Evolutionary conservation across 805 yeast genomes (phyloP), one percentile per base, ranked within the genome.

Genomic region (Zygoascus bituminiphila): DNA sequence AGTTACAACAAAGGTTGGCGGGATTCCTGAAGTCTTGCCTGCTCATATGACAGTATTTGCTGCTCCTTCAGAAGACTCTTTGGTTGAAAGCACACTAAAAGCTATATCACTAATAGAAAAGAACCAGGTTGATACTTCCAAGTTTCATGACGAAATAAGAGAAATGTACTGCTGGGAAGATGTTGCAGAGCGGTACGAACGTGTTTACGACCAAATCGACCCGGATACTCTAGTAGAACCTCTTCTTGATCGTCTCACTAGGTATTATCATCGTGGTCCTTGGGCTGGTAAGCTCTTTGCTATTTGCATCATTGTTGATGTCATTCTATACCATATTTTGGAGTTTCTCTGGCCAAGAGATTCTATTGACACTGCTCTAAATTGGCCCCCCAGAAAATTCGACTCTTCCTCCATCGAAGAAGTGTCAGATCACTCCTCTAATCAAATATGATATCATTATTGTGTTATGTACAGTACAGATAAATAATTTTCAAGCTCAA

Each of bases 11-110:
- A 79, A 81, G 50, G 98, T 93, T 0, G 99, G 99, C 10, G 99
- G 98, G 4, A 89, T 93, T 36, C 97, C 97, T 0, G 99, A 93
- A 61, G 98, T 93, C 3, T 66, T 93, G 35, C 99, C 98, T 0
- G 74, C 75, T 21, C 85, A 88, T 58, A 93, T 93, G 98, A 88
- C 95, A 1, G 83, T 84, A 1, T 93, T 85, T 65, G 89, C 98
- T 0, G 75, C 81, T 14, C 95, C 97, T 0, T 85, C 91, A 2
- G 96, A 86, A 45, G 86, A 85, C 50, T 81, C 93, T 1, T 66
- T 93, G 38, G 87, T 84, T 1, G 76, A 73, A 2, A 84, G 89
- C 6, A 78, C 91, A 1, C 64, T 80, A 36, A 64, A 70, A n/a
- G 98, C 95, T 0, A 84, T 91, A 10, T 62, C 69, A 1, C 63